Conservation (phyloP, 2,329 filamentous ascomycete genomes). For the Leptographium galeiforme region DNA sequence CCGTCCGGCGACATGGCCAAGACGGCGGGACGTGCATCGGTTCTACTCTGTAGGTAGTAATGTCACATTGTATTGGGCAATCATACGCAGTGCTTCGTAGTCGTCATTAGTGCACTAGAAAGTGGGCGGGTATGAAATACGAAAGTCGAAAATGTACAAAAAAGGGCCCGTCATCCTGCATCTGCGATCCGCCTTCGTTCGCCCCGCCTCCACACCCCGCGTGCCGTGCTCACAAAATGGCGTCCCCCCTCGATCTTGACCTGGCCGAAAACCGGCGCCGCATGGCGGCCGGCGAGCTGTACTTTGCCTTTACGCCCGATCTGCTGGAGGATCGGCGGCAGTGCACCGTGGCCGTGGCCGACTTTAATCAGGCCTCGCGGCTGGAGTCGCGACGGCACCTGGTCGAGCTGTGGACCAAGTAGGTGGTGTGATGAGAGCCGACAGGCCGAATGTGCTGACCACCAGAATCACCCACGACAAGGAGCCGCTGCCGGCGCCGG, state of each 20-base stretch:
- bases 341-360: conserved; percentile 45
- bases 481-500: conserved; percentile 47
- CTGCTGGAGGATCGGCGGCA: conserved; percentile 49
- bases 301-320: conserved; percentile 59
- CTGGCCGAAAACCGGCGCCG: conserved; percentile 33
- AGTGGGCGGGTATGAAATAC: neutral
- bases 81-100: neutral
- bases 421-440: no score
- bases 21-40: no score
- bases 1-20: no score
- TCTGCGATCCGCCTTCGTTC: neutral
- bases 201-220: neutral
- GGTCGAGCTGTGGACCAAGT: conserved; percentile 61
- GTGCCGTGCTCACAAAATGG: neutral
- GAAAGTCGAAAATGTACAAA: neutral
- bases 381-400: conserved; percentile 46
- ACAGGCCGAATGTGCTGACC: no score
- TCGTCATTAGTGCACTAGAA: neutral
- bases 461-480: conserved; percentile 48
- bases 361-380: conserved; percentile 43
- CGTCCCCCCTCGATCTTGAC: conserved; percentile 17
- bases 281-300: conserved; percentile 58
- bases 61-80: neutral
- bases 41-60: no score
- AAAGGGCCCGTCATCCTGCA: no score